Evolutionary conservation across 495 filamentous ascomycete species (phyloP), one percentile per base, ranked within the genome.

Genomic region (Niebla homalea): DNA sequence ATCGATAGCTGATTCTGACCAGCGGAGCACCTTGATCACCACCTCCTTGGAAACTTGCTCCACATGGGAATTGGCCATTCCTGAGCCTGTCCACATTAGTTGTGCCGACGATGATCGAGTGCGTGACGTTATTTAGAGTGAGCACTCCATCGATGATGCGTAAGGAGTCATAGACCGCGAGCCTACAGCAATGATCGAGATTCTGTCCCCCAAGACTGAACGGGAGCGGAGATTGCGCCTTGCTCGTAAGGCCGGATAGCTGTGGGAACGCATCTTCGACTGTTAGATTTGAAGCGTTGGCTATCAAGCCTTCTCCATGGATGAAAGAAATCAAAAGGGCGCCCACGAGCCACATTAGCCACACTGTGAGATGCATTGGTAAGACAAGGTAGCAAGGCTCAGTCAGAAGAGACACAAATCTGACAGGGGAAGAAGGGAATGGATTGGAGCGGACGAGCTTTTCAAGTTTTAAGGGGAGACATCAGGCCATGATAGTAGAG

Each of bases 41-140:
- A 11, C 63, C 67, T 18, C 16, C 16, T 41, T 22, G 26, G 4
- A 25, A 45, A 25, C 19, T 19, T 7, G n/a, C 21, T 26, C 59
- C 58, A 55, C 67, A 70, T 16, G 67, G 66, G 40, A 67, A 70
- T 43, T 61, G 55, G 6, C 19, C 6, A 0, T 22, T 23, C 26
- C 18, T 22, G 36, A 50, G 40, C 18, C 23, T 36, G 12, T 40
- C 25, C 18, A 35, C 12, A 19, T 50, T 25, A 3, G 23, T 39
- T 11, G 14, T n/a, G n/a, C n/a, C 32, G 18, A 50, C 20, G 23
- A 15, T 35, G 6, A 36, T 36, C 6, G 29, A 32, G 29, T 29
- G 15, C 11, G 45, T 37, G 4, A 35, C 32, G 14, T 48, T 48
- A 5, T 36, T 14, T 16, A 48, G 32, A 8, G 18, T 15, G n/a